Evolutionary conservation across 202 grass and related monocot genomes (phyloP), one percentile per base, ranked within the genome.

Genomic region (Bolboschoenoplectus hybrid): DNA sequence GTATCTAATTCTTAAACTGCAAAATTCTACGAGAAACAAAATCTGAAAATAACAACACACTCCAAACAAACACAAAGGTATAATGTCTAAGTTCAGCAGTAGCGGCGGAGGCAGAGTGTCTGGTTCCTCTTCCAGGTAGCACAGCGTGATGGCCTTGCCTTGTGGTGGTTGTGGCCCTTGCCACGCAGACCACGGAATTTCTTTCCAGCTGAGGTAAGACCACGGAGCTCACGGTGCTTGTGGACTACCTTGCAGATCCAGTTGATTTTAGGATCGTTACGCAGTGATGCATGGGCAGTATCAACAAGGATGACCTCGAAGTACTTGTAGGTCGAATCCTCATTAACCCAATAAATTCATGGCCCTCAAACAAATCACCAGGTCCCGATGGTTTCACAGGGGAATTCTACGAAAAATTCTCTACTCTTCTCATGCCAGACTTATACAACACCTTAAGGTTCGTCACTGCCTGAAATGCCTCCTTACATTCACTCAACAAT

Each of bases 91-190:
- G 13, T 4, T 86, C 70, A 86, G 32, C 85, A 73, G 56, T 86
- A 86, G 10, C 85, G 85, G 71, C 73, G 85, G 19, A 94, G 93
- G 17, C 90, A 94, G 65, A 94, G 84, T 0, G 90, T 89, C 82
- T 94, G 90, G 92, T 94, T 94, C 69, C 89, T 78, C 88, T 94
- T 94, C 93, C 93, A 94, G 82, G 93, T 94, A 63, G 93, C 93
- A 78, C 93, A 88, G 64, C 90, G 86, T 0, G 93, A 94, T 0
- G 93, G 93, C 88, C 93, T 92, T 57, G 69, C 47, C 93, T 94
- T 94, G 60, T 92, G 90, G 90, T 94, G 77, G 0, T 1, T 11
- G 85, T 68, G 57, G 12, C 93, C 93, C 85, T 94, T 94, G 51
- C 93, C 93, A 12, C 93, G 90, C 41, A 94, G 88, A 43, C 93